Evolutionary conservation across 208 protist species (phyloP).

Genomic region (Wallacemonas sp.): DNA sequence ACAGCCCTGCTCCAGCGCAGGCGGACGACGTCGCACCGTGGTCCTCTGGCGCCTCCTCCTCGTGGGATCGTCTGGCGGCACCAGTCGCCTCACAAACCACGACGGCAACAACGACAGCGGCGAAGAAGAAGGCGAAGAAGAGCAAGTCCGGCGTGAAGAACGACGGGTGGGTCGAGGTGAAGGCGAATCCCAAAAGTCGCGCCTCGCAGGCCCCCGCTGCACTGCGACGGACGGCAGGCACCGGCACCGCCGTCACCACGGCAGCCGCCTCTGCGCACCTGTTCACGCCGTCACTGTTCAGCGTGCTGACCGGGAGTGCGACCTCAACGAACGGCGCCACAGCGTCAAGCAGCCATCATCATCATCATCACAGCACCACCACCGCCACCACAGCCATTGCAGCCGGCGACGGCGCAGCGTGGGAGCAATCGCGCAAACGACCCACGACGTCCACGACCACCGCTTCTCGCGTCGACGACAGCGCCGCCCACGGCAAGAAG

Average conservation of each 20-base stretch:
- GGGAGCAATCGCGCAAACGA: neutral
- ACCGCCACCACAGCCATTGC: neutral
- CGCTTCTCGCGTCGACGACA: neutral
- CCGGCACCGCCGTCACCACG: neutral
- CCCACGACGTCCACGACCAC: neutral
- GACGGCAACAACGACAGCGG: too few relatives aligned
- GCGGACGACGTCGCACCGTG: too few relatives aligned
- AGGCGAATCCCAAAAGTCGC: neutral
- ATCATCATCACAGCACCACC: neutral
- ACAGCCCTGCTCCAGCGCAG: too few relatives aligned
- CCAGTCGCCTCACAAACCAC: too few relatives aligned
- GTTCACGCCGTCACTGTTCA: conserved; percentile 6
- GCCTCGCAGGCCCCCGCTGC: too few relatives aligned
- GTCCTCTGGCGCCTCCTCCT: too few relatives aligned
- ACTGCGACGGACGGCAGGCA: neutral
- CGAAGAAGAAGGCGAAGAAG: conserved; percentile 13
- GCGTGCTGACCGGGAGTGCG: conserved; percentile 1
- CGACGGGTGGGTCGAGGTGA: conserved; percentile 14
- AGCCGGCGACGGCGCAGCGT: neutral
- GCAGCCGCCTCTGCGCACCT: neutral
- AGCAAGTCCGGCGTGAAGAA: neutral
- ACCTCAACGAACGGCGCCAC: neutral
- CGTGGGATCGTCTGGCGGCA: too few relatives aligned
- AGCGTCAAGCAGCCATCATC: too few relatives aligned
- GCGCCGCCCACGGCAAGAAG: neutral